phyloP scores from a whole-genome alignment of 2,329 filamentous ascomycete genomes.

The Ascochyta koolunga region DNA sequence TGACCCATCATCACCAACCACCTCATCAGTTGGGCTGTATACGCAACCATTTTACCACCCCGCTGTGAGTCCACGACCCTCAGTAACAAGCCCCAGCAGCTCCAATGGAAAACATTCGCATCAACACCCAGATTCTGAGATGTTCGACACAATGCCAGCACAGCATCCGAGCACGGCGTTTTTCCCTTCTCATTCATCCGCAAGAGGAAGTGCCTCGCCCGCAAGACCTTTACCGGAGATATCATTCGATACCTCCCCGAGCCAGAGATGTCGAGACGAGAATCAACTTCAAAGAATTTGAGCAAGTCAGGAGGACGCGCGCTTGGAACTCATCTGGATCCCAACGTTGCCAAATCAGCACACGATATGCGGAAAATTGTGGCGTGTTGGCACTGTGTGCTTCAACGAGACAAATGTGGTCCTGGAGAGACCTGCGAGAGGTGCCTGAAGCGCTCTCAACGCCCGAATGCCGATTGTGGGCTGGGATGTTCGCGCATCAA shows the following conservation, averaged over 20 bases:
- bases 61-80: conserved; percentile 30
- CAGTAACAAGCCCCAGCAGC: conserved; percentile 38
- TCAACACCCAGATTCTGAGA: conserved; percentile 33
- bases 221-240: conserved; percentile 21
- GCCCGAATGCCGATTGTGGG: conserved; percentile 48
- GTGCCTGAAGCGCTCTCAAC: conserved; percentile 47
- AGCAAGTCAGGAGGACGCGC: conserved; percentile 46
- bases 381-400: conserved; percentile 56
- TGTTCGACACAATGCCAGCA: conserved; percentile 25
- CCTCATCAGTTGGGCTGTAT: conserved; percentile 29
- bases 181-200: background rate
- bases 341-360: conserved; percentile 48
- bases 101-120: conserved; percentile 38
- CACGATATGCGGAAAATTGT: conserved; percentile 54
- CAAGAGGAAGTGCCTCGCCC: conserved; percentile 16
- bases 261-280: conserved; percentile 27
- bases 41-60: conserved; percentile 28
- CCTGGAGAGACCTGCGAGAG: conserved; percentile 49
- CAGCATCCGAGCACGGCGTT: background rate
- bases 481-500: conserved; percentile 55
- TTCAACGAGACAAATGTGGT: conserved; percentile 56
- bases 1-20: conserved; percentile 28
- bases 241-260: conserved; percentile 35
- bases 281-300: conserved; percentile 27
- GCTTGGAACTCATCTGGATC: conserved; percentile 47